phyloP scores from a whole-genome alignment of 805 yeast species.

The Zygosaccharomyces gambellarensis region DNA sequence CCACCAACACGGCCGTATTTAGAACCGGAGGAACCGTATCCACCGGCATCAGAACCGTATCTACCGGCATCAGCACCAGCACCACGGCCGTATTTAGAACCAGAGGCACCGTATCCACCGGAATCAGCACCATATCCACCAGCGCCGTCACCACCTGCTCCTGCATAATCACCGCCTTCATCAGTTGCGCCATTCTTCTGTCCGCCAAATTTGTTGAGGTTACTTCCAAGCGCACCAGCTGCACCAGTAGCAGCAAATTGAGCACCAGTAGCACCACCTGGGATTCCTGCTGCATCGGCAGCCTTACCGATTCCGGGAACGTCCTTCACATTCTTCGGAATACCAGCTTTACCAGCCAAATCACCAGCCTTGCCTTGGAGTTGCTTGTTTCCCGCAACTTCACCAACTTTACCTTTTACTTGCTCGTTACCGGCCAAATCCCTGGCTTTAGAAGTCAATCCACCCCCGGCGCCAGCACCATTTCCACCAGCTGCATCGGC shows the following conservation, averaged over 20 bases:
- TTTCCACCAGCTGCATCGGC: not conserved
- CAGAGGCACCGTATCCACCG: not conserved
- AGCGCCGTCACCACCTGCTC: not conserved
- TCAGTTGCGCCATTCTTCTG: not conserved
- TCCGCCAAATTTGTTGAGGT: not conserved
- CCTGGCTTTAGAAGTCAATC: not conserved
- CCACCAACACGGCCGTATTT: not conserved
- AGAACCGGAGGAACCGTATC: no score
- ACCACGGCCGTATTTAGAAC: not conserved
- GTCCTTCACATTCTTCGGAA: not conserved
- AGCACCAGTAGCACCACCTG: conserved; percentile 14
- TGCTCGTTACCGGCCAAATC: not conserved
- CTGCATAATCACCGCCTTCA: not conserved
- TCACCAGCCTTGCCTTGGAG: not conserved
- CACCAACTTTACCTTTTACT: not conserved
- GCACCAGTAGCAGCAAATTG: conserved; percentile 8
- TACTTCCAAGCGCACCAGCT: conserved; percentile 1
- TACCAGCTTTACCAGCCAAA: not conserved
- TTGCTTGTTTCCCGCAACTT: not conserved
- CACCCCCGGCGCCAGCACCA: not conserved
- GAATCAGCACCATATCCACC: not conserved
- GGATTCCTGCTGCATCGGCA: conserved; percentile 6
- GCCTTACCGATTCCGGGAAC: not conserved
- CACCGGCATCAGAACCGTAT: not conserved
- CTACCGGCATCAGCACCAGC: no score